These are phyloP conservation scores for Pneumocystis murina DNA, from an alignment of 1,139 yeast species.

Conservation along the genomic window DNA sequence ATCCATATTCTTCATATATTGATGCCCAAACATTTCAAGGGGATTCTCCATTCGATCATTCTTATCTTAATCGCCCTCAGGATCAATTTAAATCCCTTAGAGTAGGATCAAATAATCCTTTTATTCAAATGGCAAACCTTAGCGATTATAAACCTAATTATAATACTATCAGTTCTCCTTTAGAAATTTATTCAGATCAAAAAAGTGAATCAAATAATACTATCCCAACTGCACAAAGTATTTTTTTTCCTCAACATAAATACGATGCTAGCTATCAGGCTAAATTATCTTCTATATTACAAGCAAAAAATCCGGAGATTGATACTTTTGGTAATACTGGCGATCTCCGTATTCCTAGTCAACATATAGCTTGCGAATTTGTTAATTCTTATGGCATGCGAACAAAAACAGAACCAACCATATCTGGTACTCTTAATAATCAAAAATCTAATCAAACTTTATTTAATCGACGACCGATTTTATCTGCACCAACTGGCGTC, in stretches of 20 bases:
- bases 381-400: constrained; percentile 59
- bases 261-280: constrained; percentile 31
- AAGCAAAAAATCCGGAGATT: constrained; percentile 72
- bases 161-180: not conserved
- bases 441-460: not conserved
- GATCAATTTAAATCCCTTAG: constrained; percentile 39
- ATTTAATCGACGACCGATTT: not conserved
- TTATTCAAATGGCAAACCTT: constrained; percentile 35
- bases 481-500: not conserved
- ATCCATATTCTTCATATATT: constrained; percentile 60
- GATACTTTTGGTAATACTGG: constrained; percentile 97
- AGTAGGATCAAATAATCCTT: constrained; percentile 84
- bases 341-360: constrained; percentile 77
- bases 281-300: constrained; percentile 62
- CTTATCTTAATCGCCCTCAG: not conserved
- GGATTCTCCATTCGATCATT: not conserved
- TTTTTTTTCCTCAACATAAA: not conserved
- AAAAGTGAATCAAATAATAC: constrained; percentile 3
- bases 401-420: constrained; percentile 10
- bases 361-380: constrained; percentile 72
- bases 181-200: not conserved
- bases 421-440: constrained; percentile 2
- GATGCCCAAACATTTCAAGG: constrained; percentile 22
- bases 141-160: constrained; percentile 2
- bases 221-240: constrained; percentile 9